phyloP scores from a whole-genome alignment of 345 rosid species.

The Brassica carinata region DNA sequence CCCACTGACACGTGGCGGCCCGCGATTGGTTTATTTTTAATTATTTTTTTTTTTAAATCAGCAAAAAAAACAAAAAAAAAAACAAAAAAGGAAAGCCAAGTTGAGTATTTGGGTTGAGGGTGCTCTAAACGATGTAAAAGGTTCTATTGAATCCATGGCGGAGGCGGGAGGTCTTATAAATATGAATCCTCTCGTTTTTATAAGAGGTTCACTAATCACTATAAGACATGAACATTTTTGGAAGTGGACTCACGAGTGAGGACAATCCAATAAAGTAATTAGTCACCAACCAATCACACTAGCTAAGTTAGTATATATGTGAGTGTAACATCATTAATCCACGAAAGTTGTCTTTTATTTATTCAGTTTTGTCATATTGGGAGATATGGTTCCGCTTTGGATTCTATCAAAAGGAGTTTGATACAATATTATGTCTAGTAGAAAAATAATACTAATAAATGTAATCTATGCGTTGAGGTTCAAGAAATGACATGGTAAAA shows the following conservation, averaged over 20 bases:
- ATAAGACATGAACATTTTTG: background rate
- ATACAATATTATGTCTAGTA: background rate
- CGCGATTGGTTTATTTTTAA: too few species aligned
- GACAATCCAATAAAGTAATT: background rate
- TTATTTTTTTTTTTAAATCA: too few species aligned
- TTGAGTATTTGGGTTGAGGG: too few species aligned
- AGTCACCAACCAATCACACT: slow-evolving; percentile 39
- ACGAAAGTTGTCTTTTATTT: slow-evolving; percentile 28
- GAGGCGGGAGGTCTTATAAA: background rate
- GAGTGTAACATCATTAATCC: slow-evolving; percentile 28
- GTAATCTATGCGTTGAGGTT: background rate
- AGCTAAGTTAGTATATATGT: slow-evolving; percentile 2
- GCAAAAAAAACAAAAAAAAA: too few species aligned
- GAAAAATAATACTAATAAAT: too few species aligned
- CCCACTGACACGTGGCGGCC: too few species aligned
- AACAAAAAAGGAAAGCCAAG: too few species aligned
- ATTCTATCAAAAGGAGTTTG: slow-evolving; percentile 18
- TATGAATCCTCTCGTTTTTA: background rate
- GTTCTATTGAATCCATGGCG: background rate
- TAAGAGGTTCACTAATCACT: background rate
- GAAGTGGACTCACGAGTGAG: background rate
- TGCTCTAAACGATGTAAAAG: background rate
- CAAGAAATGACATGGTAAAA: too few species aligned
- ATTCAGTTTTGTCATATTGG: slow-evolving; percentile 20
- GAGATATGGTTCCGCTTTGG: slow-evolving; percentile 26